These are phyloP conservation scores for Phalaenopsis aphrodite DNA, from an alignment of 106 monocot species.

Conservation along the genomic window DNA sequence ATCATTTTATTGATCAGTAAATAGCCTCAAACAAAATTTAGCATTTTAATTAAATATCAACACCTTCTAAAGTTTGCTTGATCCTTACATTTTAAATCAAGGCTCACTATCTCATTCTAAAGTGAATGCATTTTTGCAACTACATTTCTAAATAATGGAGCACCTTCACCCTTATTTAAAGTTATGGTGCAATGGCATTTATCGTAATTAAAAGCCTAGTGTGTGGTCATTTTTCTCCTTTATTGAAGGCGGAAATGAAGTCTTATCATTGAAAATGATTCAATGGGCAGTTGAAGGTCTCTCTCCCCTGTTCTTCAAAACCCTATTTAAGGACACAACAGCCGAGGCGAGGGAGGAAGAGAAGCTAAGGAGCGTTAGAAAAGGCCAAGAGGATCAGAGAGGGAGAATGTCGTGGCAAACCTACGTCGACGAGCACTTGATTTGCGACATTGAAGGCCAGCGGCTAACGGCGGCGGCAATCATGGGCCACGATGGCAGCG, in stretches of 20 bases:
- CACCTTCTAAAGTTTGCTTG: too few species aligned
- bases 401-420: slow-evolving; percentile 61
- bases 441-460: slow-evolving; percentile 60
- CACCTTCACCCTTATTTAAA: too few species aligned
- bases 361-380: background rate
- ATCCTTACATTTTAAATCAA: too few species aligned
- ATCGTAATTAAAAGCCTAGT: too few species aligned
- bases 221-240: background rate
- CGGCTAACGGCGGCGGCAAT: slow-evolving; percentile 49
- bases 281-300: background rate
- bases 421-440: slow-evolving; percentile 62
- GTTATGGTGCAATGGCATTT: too few species aligned
- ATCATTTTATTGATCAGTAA: too few species aligned
- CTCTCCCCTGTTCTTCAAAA: background rate
- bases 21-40: too few species aligned
- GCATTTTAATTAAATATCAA: too few species aligned
- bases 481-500: slow-evolving; percentile 45
- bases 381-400: background rate
- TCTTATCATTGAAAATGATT: background rate
- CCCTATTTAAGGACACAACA: background rate
- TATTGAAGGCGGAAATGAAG: background rate
- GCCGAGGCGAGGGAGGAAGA: background rate
- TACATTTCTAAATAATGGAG: too few species aligned
- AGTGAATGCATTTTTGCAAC: too few species aligned
- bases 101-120: too few species aligned